A percentile compares a stretch with the other conserved stretches of the same genome.
phyloP scores from a whole-genome alignment of 371 early-diverging fungal genomes.

The Catenaria anguillulae region DNA sequence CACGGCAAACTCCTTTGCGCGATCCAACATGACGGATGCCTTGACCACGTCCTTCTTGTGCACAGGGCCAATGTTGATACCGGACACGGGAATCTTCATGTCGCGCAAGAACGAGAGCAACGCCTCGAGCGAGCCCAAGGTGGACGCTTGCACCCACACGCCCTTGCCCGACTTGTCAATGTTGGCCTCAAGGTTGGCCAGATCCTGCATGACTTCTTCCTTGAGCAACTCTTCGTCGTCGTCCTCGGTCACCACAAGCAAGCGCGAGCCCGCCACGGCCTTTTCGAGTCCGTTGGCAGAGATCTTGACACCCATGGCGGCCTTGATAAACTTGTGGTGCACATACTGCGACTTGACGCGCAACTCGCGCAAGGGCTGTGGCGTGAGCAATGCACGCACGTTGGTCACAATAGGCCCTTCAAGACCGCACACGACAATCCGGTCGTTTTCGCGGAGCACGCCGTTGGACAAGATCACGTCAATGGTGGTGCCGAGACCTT shows the following conservation, averaged over 20 bases:
- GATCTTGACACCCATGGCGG: conserved; percentile 97
- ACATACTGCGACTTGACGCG: conserved; percentile 86
- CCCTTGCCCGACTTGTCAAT: conserved; percentile 84
- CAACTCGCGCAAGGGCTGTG: conserved; percentile 97
- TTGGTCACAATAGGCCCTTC: conserved; percentile 95
- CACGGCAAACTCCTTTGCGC: conserved; percentile 75
- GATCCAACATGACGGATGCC: conserved; percentile 84
- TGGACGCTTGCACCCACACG: conserved; percentile 98
- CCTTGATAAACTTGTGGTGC: conserved; percentile 94
- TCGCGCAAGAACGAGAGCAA: conserved; percentile 87
- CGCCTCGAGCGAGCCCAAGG: conserved; percentile 98
- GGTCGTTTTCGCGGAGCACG: conserved; percentile 91
- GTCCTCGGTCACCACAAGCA: conserved; percentile 84
- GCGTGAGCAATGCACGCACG: conserved; percentile 90
- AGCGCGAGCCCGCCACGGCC: conserved; percentile 96
- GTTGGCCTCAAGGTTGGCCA: conserved; percentile 53
- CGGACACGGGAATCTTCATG: conserved; percentile 92
- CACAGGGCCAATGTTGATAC: conserved; percentile 96
- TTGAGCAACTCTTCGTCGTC: conserved; percentile 91
- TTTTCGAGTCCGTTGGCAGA: conserved; percentile 91
- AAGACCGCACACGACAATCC: conserved; percentile 92
- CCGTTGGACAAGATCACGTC: conserved; percentile 99
- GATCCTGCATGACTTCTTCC: conserved; percentile 88
- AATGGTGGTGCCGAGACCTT: conserved; percentile 97
- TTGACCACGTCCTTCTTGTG: conserved; percentile 97